Evolutionary conservation across 805 yeast species (phyloP).

Genomic region (Wickerhamiella bombiphila): DNA sequence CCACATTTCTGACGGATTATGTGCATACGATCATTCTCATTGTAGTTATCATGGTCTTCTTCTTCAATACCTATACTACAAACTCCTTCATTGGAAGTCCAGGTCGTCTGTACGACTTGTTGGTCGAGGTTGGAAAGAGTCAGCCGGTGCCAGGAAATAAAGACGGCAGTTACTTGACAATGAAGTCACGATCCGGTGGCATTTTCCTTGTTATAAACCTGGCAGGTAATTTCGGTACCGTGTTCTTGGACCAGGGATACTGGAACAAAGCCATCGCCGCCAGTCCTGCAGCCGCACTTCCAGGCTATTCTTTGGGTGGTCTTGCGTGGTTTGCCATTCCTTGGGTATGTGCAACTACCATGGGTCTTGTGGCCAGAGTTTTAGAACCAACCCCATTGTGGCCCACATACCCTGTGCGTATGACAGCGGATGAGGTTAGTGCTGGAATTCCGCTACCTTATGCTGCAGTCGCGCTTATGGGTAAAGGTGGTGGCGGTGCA

Average conservation of each 20-base stretch:
- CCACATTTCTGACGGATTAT: constrained; percentile 69
- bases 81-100: constrained; percentile 65
- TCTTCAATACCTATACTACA: constrained; percentile 66
- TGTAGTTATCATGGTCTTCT: constrained; percentile 65
- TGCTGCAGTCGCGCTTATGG: constrained; percentile 73
- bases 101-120: constrained; percentile 57
- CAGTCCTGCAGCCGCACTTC: constrained; percentile 67
- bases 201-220: constrained; percentile 78
- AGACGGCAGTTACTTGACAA: constrained; percentile 75
- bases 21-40: constrained; percentile 69
- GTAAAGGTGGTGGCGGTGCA: constrained; percentile 80
- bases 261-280: constrained; percentile 84
- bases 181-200: constrained; percentile 76
- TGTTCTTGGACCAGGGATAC: constrained; percentile 73
- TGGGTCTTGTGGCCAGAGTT: constrained; percentile 75
- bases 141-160: constrained; percentile 68
- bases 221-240: constrained; percentile 84
- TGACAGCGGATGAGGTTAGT: constrained; percentile 53
- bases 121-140: constrained; percentile 39
- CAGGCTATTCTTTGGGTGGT: constrained; percentile 82
- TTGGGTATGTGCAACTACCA: constrained; percentile 61
- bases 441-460: constrained; percentile 59
- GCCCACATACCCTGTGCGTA: constrained; percentile 62
- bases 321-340: constrained; percentile 88
- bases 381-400: constrained; percentile 54